Conservation (phyloP, 495 filamentous ascomycete species). For the Evernia prunastri region DNA sequence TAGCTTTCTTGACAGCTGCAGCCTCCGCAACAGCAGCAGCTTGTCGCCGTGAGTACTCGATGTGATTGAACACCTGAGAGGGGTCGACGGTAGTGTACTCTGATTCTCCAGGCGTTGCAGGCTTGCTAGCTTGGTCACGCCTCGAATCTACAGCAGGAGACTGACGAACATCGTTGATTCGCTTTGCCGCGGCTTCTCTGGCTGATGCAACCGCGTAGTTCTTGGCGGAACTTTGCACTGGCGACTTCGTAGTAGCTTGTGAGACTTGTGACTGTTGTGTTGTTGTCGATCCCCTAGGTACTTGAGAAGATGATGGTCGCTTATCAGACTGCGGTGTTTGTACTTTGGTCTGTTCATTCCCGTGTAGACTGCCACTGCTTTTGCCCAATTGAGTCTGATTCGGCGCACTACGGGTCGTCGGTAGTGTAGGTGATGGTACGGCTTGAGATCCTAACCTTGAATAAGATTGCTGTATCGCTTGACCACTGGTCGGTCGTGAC, state of each 20-base stretch:
- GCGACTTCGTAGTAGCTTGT: background rate
- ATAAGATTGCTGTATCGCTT: conserved; percentile 9
- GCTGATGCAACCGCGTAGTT: background rate
- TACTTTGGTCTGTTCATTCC: background rate
- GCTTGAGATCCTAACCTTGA: conserved; percentile 10
- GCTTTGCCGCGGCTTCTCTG: background rate
- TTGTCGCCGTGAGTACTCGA: conserved; percentile 25
- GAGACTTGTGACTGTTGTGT: background rate
- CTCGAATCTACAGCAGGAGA: background rate
- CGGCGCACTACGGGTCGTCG: background rate
- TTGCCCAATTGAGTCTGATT: background rate
- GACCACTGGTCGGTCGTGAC: conserved; percentile 20
- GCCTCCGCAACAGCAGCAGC: conserved; percentile 23
- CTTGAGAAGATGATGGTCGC: background rate
- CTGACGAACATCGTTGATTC: background rate
- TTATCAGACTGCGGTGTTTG: background rate
- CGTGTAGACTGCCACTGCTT: background rate
- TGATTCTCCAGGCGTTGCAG: background rate
- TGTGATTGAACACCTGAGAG: conserved; percentile 30
- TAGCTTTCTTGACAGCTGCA: conserved; percentile 16
- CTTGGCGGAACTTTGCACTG: background rate
- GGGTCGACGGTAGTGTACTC: conserved; percentile 27
- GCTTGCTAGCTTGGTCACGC: background rate
- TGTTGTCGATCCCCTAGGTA: background rate
- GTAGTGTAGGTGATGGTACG: conserved; percentile 7